Evolutionary conservation across 225 moss, liverwort and hornwort species (phyloP), one percentile per base, ranked within the genome.

Genomic region (Climacium dendroides): DNA sequence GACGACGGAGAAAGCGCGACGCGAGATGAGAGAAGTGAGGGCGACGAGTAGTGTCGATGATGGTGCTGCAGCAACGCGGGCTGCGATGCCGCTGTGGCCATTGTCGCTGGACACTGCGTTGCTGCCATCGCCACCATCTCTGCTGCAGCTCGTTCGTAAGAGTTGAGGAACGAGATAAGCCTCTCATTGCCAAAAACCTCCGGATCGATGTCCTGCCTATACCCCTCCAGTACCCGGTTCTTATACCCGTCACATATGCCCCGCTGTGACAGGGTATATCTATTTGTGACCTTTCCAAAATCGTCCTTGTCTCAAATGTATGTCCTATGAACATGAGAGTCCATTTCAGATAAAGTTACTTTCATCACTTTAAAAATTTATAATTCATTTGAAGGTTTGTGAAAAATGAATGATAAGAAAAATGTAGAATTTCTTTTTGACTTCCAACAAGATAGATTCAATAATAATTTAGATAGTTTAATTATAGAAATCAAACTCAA

Each of bases 91-190:
- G 61, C 39, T 19, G 58, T 84, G 23, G 86, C 79, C 79, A 79
- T 81, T n/a, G 73, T 82, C 65, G 74, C 35, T 59, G 87, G 19
- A n/a, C 72, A 50, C 26, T 83, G 87, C 9, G 34, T 47, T 61
- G 85, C 79, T 52, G 78, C 89, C 86, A 78, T 83, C 86, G 75
- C 78, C 85, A 89, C 87, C 35, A 88, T 74, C 90, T 72, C 83
- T 43, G 82, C 86, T 88, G 88, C 83, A 88, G 83, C 87, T 87
- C 87, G 66, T 57, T 57, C 45, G 19, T 45, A 65, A 32, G 61
- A 32, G 18, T 30, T 69, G 50, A 32, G 39, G 64, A 74, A 37
- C 43, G 34, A 87, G 91, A 91, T 91, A 91, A 91, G 91, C 77
- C 81, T 85, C 86, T 6, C 57, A 5, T 47, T n/a, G 63, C n/a